phyloP scores from a whole-genome alignment of 257 asterid species.

The Anisodus tanguticus region DNA sequence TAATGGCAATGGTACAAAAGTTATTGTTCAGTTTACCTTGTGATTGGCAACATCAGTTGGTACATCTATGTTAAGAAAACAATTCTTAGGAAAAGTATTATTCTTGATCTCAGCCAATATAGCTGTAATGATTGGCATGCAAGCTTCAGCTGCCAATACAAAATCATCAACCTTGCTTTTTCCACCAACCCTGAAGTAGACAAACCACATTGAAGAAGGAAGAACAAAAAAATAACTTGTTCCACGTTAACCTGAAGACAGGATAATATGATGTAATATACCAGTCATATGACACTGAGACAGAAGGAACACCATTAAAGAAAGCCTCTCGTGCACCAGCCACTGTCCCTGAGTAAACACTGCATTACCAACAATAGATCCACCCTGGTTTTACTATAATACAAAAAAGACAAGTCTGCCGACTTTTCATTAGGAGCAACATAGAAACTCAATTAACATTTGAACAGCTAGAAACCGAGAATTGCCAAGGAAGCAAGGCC shows the following conservation, averaged over 20 bases:
- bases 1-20: background rate
- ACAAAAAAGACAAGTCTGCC: background rate
- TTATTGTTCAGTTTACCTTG: conserved; percentile 51
- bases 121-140: conserved; percentile 67
- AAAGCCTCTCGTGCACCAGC: conserved; percentile 98
- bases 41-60: conserved; percentile 70
- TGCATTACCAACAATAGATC: conserved; percentile 44
- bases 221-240: background rate
- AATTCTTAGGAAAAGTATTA: conserved; percentile 55
- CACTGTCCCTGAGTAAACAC: conserved; percentile 90
- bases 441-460: background rate
- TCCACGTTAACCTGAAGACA: conserved; percentile 18
- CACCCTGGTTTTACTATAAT: background rate
- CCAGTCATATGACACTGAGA: conserved; percentile 91
- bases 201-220: conserved; percentile 28
- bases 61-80: conserved; percentile 77
- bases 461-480: background rate
- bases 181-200: conserved; percentile 61
- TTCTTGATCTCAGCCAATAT: conserved; percentile 61
- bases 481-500: background rate
- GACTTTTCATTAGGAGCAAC: background rate
- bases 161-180: conserved; percentile 58
- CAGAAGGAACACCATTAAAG: conserved; percentile 70
- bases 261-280: conserved; percentile 32
- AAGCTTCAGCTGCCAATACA: conserved; percentile 79